Evolutionary conservation across 805 yeast genomes (phyloP).

Genomic region (Myxozyma nipponensis): DNA sequence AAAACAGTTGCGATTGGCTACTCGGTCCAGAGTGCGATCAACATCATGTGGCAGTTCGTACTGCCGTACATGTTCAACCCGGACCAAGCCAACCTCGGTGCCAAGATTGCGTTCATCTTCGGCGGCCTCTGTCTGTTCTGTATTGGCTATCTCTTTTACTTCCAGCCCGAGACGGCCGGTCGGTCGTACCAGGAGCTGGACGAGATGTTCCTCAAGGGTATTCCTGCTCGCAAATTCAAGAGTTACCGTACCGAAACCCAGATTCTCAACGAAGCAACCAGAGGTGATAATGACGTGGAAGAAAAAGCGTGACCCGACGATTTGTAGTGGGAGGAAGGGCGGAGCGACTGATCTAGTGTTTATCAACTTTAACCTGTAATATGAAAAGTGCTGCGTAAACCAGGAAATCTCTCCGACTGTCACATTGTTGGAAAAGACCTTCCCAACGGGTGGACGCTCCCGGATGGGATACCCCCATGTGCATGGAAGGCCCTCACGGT

Average conservation of each 20-base stretch:
- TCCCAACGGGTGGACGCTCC: no score
- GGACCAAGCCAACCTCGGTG: constrained; percentile 43
- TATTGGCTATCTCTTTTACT: neutral
- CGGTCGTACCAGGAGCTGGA: constrained; percentile 6
- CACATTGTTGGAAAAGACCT: no score
- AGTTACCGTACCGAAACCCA: neutral
- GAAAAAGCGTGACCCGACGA: neutral
- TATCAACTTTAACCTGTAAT: no score
- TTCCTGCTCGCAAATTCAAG: constrained; percentile 3
- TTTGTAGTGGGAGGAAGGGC: no score
- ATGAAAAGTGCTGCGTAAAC: no score
- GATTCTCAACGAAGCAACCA: no score
- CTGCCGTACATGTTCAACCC: constrained; percentile 49
- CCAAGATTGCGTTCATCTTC: constrained; percentile 44
- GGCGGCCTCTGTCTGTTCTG: neutral
- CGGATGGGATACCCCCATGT: no score
- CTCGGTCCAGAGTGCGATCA: constrained; percentile 36
- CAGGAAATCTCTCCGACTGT: no score
- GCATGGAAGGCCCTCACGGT: no score
- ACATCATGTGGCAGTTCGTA: constrained; percentile 40
- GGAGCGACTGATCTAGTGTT: no score
- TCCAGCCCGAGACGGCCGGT: constrained; percentile 1
- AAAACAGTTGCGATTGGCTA: constrained; percentile 42
- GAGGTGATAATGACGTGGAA: no score
- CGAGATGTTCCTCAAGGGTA: constrained; percentile 12